phyloP scores from a whole-genome alignment of 2,329 filamentous ascomycete genomes.

The Phyllosticta capitalensis region DNA sequence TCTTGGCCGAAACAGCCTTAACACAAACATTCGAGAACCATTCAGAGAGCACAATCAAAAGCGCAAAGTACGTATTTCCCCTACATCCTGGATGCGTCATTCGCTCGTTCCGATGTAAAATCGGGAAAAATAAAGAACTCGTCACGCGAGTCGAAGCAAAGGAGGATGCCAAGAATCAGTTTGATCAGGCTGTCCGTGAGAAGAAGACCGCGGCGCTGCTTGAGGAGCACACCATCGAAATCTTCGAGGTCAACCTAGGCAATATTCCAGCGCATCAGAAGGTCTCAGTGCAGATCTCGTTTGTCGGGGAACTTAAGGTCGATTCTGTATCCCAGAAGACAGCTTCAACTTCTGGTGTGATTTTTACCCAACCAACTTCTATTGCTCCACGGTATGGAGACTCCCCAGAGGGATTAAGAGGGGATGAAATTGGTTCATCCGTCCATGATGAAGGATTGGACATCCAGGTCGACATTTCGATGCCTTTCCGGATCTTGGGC shows the following conservation, averaged over 20 bases:
- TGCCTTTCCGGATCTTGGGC: background rate
- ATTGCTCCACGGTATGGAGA: conserved; percentile 14
- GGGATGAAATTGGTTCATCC: background rate
- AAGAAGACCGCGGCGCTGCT: conserved; percentile 4
- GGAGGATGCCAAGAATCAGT: conserved; percentile 6
- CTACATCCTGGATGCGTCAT: background rate
- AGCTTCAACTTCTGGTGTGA: conserved; percentile 6
- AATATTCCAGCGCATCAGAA: background rate
- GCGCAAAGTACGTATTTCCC: background rate
- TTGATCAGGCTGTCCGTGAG: conserved; percentile 9
- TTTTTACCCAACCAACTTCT: conserved; percentile 13
- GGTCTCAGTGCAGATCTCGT: background rate
- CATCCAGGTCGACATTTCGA: background rate
- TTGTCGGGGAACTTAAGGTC: background rate
- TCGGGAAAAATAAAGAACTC: background rate
- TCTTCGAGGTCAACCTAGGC: background rate
- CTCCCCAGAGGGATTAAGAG: background rate
- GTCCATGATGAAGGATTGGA: background rate
- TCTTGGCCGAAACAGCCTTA: background rate
- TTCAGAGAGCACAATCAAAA: background rate
- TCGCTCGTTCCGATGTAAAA: background rate
- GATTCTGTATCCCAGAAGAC: background rate
- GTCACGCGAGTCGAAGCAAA: background rate
- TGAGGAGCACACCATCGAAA: background rate
- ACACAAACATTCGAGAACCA: background rate